phyloP scores from a whole-genome alignment of 306 rosid genomes.

The Vachellia collinsii region DNA sequence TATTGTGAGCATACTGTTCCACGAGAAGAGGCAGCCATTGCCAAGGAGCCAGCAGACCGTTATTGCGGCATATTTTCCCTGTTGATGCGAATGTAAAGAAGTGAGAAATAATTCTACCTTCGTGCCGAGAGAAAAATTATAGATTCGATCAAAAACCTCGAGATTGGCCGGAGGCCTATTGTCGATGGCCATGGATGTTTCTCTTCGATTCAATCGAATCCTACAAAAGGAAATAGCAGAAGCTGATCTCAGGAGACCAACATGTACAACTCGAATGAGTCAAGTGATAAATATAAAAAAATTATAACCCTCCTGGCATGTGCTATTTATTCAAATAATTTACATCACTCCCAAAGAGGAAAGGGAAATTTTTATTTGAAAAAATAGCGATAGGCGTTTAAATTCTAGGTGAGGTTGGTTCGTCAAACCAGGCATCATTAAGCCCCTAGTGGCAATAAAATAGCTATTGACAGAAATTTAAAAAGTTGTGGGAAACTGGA shows the following conservation, averaged over 20 bases:
- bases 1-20: conserved; percentile 94
- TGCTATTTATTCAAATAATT: conserved; percentile 7
- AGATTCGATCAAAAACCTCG: conserved; percentile 51
- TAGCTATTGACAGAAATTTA: not conserved
- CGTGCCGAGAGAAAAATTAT: not conserved
- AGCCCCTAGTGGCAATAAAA: not conserved
- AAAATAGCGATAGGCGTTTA: not conserved
- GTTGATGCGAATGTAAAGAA: not conserved
- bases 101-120: conserved; percentile 14
- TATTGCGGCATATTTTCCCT: conserved; percentile 76
- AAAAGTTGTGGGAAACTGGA: not conserved
- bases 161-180: conserved; percentile 46
- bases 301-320: conserved; percentile 1
- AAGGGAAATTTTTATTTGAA: not conserved
- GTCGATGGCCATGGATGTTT: conserved; percentile 40
- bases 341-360: not conserved
- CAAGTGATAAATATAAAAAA: not conserved
- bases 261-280: conserved; percentile 6
- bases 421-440: conserved; percentile 2
- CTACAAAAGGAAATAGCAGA: conserved; percentile 25
- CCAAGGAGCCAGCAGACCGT: conserved; percentile 85
- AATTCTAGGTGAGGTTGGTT: not conserved
- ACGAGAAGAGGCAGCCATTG: conserved; percentile 84
- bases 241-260: not conserved
- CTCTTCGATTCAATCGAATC: conserved; percentile 41